Base-by-base conservation (phyloP, 345 rosid species). In the Brassica carinata region DNA sequence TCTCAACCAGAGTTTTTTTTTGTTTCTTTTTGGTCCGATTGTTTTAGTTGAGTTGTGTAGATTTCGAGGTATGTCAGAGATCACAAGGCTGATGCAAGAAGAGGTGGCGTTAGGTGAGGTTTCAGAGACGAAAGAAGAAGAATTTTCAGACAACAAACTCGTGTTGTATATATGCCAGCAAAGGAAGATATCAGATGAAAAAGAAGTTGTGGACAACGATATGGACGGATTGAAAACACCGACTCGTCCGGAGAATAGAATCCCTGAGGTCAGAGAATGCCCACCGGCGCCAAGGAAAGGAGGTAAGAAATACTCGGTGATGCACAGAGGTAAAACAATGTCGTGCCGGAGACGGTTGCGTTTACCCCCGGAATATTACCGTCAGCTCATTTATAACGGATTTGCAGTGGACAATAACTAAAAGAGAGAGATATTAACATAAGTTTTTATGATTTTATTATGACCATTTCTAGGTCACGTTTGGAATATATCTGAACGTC, bases 401-500 rank as follows among this genome's bases (percentile, higher is more conserved):
- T 76, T 57, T 76, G 77, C 73, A 76, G 33, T 62, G 77, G 80
- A 81, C 45, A 81, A 65, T 64, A 65, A 18, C 14, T 26, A 64
- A 64, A 10, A 64, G 30, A 53, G 1, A n/a, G 1, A 36, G 19
- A 33, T 70, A 8, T 67, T 18, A 66, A 10, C 68, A 15, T 64
- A 71, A 38, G 65, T 64, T 73, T 27, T 55, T 11, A 15, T 51
- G 40, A 43, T 69, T 62, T 69, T 75, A 5, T 63, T 27, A 13
- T 53, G 67, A 53, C 51, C 71, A 36, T 2, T n/a, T 55, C 71
- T 71, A 70, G 73, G 80, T 81, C 80, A 75, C 73, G 77, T 71
- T 81, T 71, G 73, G 83, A 81, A 81, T 64, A 75, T 65, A 75
- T 81, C 77, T 75, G 69, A 71, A 75, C 77, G 80, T 55, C 76